Conservation (phyloP, 306 rosid species). For the Prunus mongolica region DNA sequence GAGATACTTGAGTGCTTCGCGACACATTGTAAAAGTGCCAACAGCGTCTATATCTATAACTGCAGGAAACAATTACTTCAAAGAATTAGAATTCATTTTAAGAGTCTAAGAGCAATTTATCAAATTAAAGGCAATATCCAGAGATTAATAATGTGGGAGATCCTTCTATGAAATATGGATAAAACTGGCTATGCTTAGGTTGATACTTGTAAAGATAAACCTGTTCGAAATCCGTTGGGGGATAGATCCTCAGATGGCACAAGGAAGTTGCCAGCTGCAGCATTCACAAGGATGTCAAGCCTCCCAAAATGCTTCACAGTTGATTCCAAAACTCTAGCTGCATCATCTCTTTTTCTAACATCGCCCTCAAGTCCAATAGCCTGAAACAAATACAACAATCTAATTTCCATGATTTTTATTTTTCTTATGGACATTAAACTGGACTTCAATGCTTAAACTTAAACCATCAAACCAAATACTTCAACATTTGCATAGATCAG, state of each 20-base stretch:
- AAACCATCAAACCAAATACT: background rate
- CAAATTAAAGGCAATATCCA: background rate
- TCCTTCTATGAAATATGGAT: no score
- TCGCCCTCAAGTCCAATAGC: slow-evolving; percentile 17
- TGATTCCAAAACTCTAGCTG: slow-evolving; percentile 21
- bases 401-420: background rate
- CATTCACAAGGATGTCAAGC: slow-evolving; percentile 20
- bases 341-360: slow-evolving; percentile 23
- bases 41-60: slow-evolving; percentile 92
- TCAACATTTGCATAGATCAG: background rate
- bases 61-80: slow-evolving; percentile 26
- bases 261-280: slow-evolving; percentile 25
- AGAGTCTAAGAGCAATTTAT: background rate
- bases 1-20: slow-evolving; percentile 79
- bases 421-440: background rate
- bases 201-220: background rate
- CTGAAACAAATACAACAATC: background rate
- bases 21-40: slow-evolving; percentile 96
- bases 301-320: slow-evolving; percentile 21
- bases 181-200: no score
- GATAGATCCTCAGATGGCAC: slow-evolving; percentile 14
- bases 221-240: slow-evolving; percentile 21
- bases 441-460: background rate
- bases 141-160: background rate
- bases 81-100: background rate